Percentiles rank a stretch among this genome's conserved stretches.
phyloP scores from a whole-genome alignment of 1,139 yeast genomes.

The Geotrichum siamense region DNA sequence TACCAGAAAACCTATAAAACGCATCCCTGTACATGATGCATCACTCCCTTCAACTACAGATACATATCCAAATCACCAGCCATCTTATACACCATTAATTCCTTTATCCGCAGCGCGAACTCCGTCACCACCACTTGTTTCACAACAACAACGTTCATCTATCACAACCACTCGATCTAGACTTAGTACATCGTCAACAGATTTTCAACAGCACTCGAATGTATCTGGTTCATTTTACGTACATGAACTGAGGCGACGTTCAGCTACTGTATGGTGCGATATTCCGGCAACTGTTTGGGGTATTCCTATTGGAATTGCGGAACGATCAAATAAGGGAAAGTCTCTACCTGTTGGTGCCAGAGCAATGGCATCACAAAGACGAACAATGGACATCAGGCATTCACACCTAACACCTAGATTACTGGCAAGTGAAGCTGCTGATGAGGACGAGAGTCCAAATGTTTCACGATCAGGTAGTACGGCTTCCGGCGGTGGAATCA shows the following conservation, averaged over 20 bases:
- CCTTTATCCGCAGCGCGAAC: too few species aligned
- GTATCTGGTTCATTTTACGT: slow-evolving; percentile 47
- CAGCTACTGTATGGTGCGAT: slow-evolving; percentile 48
- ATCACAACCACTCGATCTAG: too few species aligned
- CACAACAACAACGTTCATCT: too few species aligned
- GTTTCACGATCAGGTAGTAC: slow-evolving; percentile 64
- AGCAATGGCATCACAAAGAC: slow-evolving; percentile 33
- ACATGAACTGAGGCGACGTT: slow-evolving; percentile 43
- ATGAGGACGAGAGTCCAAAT: slow-evolving; percentile 29
- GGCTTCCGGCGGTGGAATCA: slow-evolving; percentile 48
- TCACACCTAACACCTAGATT: slow-evolving; percentile 69
- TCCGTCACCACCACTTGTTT: too few species aligned
- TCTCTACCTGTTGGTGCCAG: slow-evolving; percentile 29
- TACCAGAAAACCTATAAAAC: too few species aligned
- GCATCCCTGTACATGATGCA: too few species aligned
- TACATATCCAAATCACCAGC: too few species aligned
- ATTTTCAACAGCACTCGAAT: slow-evolving; percentile 12
- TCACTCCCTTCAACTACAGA: too few species aligned
- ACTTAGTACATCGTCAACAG: background rate
- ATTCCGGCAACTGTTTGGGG: slow-evolving; percentile 52
- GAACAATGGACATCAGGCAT: slow-evolving; percentile 54
- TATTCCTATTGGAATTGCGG: slow-evolving; percentile 58
- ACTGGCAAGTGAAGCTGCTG: slow-evolving; percentile 72
- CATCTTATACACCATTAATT: too few species aligned
- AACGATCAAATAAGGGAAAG: slow-evolving; percentile 20